Base-by-base conservation (phyloP, 148 eudicot genomes). In the Polygonum aviculare region DNA sequence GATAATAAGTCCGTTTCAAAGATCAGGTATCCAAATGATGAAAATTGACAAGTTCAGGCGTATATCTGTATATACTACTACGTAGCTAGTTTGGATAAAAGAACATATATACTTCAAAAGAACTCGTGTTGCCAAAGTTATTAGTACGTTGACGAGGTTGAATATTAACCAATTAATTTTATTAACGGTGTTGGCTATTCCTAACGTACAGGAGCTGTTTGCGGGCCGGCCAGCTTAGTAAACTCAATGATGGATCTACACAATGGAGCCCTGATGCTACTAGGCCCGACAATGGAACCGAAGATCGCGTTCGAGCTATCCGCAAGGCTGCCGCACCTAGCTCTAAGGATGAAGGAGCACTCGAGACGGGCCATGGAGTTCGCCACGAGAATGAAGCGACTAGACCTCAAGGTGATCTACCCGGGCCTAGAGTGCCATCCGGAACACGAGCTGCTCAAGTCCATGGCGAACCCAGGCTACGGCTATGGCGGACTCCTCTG, bases 231-330 rank as follows among this genome's bases (percentile, higher is more conserved):
- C 45, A 89, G 91, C 77, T 81, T 95, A 1, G 86, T 95, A 79
- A 95, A 89, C 80, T 90, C 97, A n/a, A 89, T 95, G 96, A 95
- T 95, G 98, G 94, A 95, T 80, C 87, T 90, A 48, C 98, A 92
- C 57, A 90, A 92, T 73, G 98, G 98, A 63, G 71, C 94, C 36
- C 72, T 95, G 3, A 90, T 95, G 97, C 83, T 95, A 3, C 79
- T 95, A 26, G 99, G 99, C 74, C 99, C 99, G 65, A 95, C 99
- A 15, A 95, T 95, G 99, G 93, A 95, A 62, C 86, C 99, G 16
- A 95, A 95, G 76, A 93, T 92, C 12, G 99, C 99, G 41, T 95
- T 92, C 73, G 99, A 92, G 55, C 86, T 95, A 7, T 83, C 99
- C 0, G 91, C 89, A 78, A 87, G 99, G 45, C 81, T 95, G 33